phyloP scores from a whole-genome alignment of 352 stramenopile species.

The Thalassiosira hispida region DNA sequence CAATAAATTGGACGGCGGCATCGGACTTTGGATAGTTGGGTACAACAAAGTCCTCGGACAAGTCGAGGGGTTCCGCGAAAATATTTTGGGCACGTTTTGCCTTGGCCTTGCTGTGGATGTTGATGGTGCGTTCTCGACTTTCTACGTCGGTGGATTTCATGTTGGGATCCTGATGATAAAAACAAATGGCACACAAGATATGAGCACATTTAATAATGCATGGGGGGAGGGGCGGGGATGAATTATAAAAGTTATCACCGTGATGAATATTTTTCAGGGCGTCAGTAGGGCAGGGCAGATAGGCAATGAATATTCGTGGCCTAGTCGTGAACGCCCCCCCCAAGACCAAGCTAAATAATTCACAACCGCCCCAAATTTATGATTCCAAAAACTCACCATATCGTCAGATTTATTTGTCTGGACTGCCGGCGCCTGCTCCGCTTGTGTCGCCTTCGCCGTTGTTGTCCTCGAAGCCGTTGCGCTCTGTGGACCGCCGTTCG shows the following conservation, averaged over 20 bases:
- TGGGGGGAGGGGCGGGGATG: too few relatives aligned
- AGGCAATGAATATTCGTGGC: too few relatives aligned
- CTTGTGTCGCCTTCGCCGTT: neutral
- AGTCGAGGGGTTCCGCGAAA: conserved; percentile 78
- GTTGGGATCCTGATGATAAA: neutral
- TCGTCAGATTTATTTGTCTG: neutral
- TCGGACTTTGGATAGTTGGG: conserved; percentile 76
- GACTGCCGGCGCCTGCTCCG: neutral
- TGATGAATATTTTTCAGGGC: too few relatives aligned
- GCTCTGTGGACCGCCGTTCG: conserved; percentile 2
- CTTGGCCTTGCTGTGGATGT: conserved; percentile 75
- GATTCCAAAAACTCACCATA: neutral
- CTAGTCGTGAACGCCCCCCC: too few relatives aligned
- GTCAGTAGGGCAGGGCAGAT: too few relatives aligned
- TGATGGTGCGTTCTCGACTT: conserved; percentile 74
- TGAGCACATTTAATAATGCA: neutral
- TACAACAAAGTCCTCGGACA: conserved; percentile 72
- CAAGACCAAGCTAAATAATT: neutral
- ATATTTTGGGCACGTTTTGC: conserved; percentile 80
- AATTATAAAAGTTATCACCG: too few relatives aligned
- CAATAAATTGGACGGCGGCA: conserved; percentile 78
- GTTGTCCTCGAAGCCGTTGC: neutral
- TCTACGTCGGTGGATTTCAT: conserved; percentile 27
- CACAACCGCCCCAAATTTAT: neutral
- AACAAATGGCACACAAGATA: neutral